Base-by-base conservation (phyloP, 257 asterid species). In the Coffea eugenioides region DNA sequence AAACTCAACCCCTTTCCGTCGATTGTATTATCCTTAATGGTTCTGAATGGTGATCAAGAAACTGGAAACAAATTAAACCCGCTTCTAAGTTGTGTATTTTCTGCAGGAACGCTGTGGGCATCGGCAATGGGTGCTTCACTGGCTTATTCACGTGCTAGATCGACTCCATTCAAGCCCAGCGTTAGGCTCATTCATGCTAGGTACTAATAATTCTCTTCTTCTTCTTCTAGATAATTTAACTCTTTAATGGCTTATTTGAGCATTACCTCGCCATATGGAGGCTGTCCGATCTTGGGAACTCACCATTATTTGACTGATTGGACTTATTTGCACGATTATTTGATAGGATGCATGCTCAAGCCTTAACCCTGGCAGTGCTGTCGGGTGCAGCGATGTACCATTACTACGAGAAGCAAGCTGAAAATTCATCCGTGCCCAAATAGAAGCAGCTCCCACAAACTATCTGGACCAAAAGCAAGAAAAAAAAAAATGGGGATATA, bases 321-420 rank as follows among this genome's bases (percentile, higher is more conserved):
- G 27, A 65, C 48, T 2, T 20, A 7, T 46, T 8, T 23, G 11
- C 71, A 66, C n/a, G 65, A 31, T 12, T 21, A 51, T 34, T 43
- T 67, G 51, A 77, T 77, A 92, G 97, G 92, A 91, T 93, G 92
- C 97, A 93, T 71, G 97, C 97, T 27, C 97, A 93, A 77, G 95
- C 95, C 56, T 71, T 91, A 79, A 93, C 97, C 1, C 84, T 93
- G 71, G 97, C 92, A 4, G 92, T 91, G 82, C 89, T 93, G 1
- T 91, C 95, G 0, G 93, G 97, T 73, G 92, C 93, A 68, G 97
- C 97, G 18, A 88, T 82, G 27, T 91, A 91, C 79, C 92, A 93
- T 82, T 91, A 89, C 88, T 89, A 87, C 62, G 91, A 92, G 65
- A 86, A 87, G 31, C 92, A 46, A 16, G 79, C 6, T 6, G 70